Evolutionary conservation across 1,139 yeast species (phyloP).

Genomic region (Blastobotrys malaysiensis): DNA sequence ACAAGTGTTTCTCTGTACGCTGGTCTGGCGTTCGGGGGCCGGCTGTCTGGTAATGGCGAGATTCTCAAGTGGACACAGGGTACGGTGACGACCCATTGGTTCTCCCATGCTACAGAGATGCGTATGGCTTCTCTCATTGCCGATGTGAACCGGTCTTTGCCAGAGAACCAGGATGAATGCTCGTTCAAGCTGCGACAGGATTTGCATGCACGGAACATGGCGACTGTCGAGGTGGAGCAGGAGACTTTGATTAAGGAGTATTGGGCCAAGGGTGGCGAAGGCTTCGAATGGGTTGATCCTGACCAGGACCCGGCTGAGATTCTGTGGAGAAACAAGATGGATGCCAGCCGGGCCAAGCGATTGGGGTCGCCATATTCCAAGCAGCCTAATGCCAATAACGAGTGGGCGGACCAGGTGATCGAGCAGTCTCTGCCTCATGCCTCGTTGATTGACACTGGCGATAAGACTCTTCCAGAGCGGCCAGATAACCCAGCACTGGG

Average conservation of each 20-base stretch:
- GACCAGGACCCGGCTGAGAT: conserved; percentile 75
- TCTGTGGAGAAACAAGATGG: conserved; percentile 44
- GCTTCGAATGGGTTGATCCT: conserved; percentile 76
- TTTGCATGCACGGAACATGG: conserved; percentile 25
- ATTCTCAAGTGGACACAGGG: conserved; percentile 59
- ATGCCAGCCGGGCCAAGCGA: conserved; percentile 19
- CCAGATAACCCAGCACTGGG: not conserved
- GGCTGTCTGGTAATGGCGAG: conserved; percentile 57
- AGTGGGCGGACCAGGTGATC: conserved; percentile 26
- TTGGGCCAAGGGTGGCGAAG: conserved; percentile 73
- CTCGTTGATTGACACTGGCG: conserved; percentile 24
- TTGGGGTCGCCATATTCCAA: conserved; percentile 23
- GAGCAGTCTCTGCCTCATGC: conserved; percentile 28
- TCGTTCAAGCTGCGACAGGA: conserved; percentile 31
- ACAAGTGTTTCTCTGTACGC: conserved; percentile 51
- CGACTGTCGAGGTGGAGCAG: conserved; percentile 61
- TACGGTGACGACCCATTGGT: conserved; percentile 61
- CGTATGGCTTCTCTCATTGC: conserved; percentile 59
- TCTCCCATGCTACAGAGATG: conserved; percentile 62
- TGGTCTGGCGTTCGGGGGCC: conserved; percentile 51
- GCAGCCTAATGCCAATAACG: conserved; percentile 18
- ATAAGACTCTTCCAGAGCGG: not conserved
- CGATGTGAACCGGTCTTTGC: conserved; percentile 49
- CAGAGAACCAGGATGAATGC: conserved; percentile 38
- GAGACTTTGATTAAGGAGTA: conserved; percentile 59